Evolutionary conservation across 139 green algal genomes (phyloP), one percentile per base, ranked within the genome.

Genomic region (Gonium pectorale): DNA sequence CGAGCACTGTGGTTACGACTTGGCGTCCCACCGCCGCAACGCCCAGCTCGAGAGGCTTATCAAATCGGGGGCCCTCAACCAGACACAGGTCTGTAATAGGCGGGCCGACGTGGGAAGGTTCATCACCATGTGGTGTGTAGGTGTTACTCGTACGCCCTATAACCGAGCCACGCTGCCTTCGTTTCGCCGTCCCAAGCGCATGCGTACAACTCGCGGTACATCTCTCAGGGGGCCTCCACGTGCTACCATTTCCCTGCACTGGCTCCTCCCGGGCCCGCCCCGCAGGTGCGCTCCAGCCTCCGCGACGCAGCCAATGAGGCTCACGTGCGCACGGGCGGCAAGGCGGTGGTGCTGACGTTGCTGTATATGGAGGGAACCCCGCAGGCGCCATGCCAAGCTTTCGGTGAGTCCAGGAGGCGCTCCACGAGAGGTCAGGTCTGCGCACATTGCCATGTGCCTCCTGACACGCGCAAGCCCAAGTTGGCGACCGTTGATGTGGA

Each of bases 261-360:
- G n/a, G n/a, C 22, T 64, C 56, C 56, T 64, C 22, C 62, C 31
- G 5, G 9, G 29, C n/a, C n/a, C 29, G n/a, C 62, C 31, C n/a
- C 31, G 13, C 49, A 80, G 72, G 72, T 67, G 6, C 51, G 72
- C 51, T 54, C 72, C 33, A 52, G 21, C 51, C 72, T 80, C 15
- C 33, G 52, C 1, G 72, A 80, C 37, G 72, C 72, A 8, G 72
- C 72, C 51, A 67, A 80, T 21, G 72, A 80, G 72, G 72, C 52
- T 19, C 72, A 80, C 33, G 72, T 80, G 52, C 72, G 72, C 35
- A 68, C 51, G 41, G 72, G 72, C 52, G 72, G 72, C 51, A 67
- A 52, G 72, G 52, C 72, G 49, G 72, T 80, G 72, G 72, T 80
- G 52, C 72, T 80, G 29, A 80, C 72, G 22, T 37, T 80, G 51